phyloP scores from a whole-genome alignment of 208 protist species.

The Acanthamoeba healyi region DNA sequence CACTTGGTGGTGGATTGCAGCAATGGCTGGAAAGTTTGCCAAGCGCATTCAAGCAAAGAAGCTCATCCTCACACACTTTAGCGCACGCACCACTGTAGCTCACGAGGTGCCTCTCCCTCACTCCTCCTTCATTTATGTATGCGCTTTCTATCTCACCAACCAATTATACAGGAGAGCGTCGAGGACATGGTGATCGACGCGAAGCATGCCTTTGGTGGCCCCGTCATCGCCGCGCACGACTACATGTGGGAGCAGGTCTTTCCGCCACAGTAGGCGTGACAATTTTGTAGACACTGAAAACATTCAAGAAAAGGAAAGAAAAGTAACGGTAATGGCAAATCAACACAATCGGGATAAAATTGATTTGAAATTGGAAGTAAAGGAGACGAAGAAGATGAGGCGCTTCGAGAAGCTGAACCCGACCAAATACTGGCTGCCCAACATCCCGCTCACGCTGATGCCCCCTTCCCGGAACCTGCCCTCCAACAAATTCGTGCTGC shows the following conservation, averaged over 20 bases:
- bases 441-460: slow-evolving; percentile 69
- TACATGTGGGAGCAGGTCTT: background rate
- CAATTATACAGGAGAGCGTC: background rate
- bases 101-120: background rate
- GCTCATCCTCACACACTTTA: slow-evolving; percentile 74
- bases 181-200: slow-evolving; percentile 44
- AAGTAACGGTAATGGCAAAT: background rate
- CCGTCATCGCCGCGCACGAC: slow-evolving; percentile 1
- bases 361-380: background rate
- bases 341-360: background rate
- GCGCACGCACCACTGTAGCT: background rate
- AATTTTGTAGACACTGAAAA: background rate
- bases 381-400: slow-evolving; percentile 22
- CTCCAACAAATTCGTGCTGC: slow-evolving; percentile 71
- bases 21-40: slow-evolving; percentile 67
- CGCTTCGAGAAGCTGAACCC: slow-evolving; percentile 61
- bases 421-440: slow-evolving; percentile 71
- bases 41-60: slow-evolving; percentile 41
- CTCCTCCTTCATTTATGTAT: background rate
- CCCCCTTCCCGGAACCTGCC: background rate
- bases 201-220: background rate
- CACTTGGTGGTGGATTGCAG: no score
- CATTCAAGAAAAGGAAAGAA: background rate
- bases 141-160: background rate
- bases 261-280: no score